phyloP scores from a whole-genome alignment of 495 filamentous ascomycete species.

The Paragyromitra xinjiangensis region DNA sequence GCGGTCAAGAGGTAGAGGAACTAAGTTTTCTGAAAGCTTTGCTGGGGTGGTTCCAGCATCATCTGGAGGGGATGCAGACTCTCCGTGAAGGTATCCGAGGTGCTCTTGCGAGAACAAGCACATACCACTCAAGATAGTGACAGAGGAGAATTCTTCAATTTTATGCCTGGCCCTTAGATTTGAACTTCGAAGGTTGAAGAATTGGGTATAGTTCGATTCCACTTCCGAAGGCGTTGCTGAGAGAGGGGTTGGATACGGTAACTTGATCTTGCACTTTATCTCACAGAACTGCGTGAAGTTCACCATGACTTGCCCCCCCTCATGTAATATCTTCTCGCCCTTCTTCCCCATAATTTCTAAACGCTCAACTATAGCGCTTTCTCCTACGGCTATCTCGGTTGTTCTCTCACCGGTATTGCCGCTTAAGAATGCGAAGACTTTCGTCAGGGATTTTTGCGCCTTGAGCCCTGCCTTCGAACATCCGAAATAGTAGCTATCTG shows the following conservation, averaged over 20 bases:
- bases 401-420: neutral
- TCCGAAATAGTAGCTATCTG: constrained; percentile 5
- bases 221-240: neutral
- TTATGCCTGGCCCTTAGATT: constrained; percentile 30
- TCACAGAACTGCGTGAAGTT: constrained; percentile 38
- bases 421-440: constrained; percentile 19
- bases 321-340: neutral
- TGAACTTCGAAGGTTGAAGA: constrained; percentile 30
- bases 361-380: constrained; percentile 31
- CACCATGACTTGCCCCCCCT: constrained; percentile 9
- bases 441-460: constrained; percentile 26
- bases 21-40: neutral
- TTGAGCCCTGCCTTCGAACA: constrained; percentile 27
- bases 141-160: constrained; percentile 39
- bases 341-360: constrained; percentile 10
- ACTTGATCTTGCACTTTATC: constrained; percentile 10
- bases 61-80: neutral
- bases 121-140: constrained; percentile 40
- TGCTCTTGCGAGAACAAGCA: constrained; percentile 42
- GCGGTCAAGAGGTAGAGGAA: constrained; percentile 26
- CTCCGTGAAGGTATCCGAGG: constrained; percentile 27
- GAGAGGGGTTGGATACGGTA: neutral
- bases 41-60: neutral
- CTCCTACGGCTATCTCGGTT: constrained; percentile 10
- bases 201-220: constrained; percentile 10